Evolutionary conservation across 75 land plant species (phyloP).

Genomic region (Chamaecyparis obtusa): DNA sequence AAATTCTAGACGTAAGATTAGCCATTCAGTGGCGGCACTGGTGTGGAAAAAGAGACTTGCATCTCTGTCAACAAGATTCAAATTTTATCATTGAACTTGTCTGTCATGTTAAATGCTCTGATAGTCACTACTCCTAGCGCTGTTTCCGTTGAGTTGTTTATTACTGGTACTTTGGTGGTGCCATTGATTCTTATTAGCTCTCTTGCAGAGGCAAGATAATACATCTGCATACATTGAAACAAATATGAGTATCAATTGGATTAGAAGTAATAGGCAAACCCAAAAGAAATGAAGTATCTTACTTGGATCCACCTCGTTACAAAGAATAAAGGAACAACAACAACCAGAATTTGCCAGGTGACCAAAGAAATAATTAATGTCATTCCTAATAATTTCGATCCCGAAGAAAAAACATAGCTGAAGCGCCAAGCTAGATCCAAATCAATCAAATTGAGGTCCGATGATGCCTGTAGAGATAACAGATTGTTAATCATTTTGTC

Average conservation of each 20-base stretch:
- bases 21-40: slow-evolving; percentile 71
- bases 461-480: slow-evolving; percentile 57
- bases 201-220: slow-evolving; percentile 63
- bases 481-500: neutral
- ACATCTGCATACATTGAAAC: slow-evolving; percentile 39
- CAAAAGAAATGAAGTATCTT: slow-evolving; percentile 9
- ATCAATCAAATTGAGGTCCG: slow-evolving; percentile 71
- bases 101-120: slow-evolving; percentile 55
- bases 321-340: slow-evolving; percentile 51
- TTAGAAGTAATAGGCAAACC: neutral
- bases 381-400: slow-evolving; percentile 34
- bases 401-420: slow-evolving; percentile 31
- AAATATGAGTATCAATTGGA: neutral
- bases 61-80: slow-evolving; percentile 60
- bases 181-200: slow-evolving; percentile 78
- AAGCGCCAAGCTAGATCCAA: slow-evolving; percentile 56
- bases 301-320: slow-evolving; percentile 62
- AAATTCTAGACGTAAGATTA: slow-evolving; percentile 59
- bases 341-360: slow-evolving; percentile 77
- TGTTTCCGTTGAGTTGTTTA: slow-evolving; percentile 75
- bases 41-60: slow-evolving; percentile 63
- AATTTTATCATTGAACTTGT: slow-evolving; percentile 47
- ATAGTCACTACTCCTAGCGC: slow-evolving; percentile 69
- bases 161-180: slow-evolving; percentile 85
- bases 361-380: slow-evolving; percentile 60